Base-by-base conservation (phyloP, 208 protist genomes). In the Baffinella frigidus region DNA sequence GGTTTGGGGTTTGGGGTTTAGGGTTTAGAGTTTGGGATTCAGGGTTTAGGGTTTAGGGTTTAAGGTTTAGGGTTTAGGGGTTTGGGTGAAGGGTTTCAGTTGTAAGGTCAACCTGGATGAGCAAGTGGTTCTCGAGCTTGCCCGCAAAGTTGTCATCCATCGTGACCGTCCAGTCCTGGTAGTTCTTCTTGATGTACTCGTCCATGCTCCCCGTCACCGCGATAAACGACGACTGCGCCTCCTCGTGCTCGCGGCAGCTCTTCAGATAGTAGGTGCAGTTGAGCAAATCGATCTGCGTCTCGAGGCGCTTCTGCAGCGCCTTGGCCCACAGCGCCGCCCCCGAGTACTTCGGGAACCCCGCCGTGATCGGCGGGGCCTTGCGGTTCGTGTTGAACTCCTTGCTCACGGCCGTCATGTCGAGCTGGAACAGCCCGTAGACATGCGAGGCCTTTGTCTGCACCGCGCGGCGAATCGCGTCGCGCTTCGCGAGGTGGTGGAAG, bases 401-500 rank as follows among this genome's bases (percentile, higher is more conserved):
- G 94, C 98, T 97, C 33, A 99, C 96, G 33, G 74, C 38, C 62
- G 96, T 95, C 30, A 99, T 93, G 41, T 96, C 95, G 24, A 94
- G 92, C 24, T 94, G 93, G 71, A 99, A 97, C 17, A 98, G 93
- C 45, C 94, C 94, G 62, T 99, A 96, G 51, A 96, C 96, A 1
- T 48, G 1, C 74, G 97, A 96, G 81, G 97, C 97, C 93, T 97
- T 97, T 72, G 95, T 94, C 93, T 98, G 96, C 30, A 99, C 95
- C 92, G 97, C 96, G 48, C 97, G 94, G 56, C 97, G 95, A 43
- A 99, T 96, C 84, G 97, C 95, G 92, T 98, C 97, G 92, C 97
- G 96, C 94, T 97, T 96, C 81, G 97, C 97, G 48, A 99, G 95
- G 67, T 96, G 95, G 71, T 95, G 96, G 94, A 99, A 99, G 27